Base-by-base conservation (phyloP, 2,329 filamentous ascomycete genomes). In the Diaporthe citriasiana region DNA sequence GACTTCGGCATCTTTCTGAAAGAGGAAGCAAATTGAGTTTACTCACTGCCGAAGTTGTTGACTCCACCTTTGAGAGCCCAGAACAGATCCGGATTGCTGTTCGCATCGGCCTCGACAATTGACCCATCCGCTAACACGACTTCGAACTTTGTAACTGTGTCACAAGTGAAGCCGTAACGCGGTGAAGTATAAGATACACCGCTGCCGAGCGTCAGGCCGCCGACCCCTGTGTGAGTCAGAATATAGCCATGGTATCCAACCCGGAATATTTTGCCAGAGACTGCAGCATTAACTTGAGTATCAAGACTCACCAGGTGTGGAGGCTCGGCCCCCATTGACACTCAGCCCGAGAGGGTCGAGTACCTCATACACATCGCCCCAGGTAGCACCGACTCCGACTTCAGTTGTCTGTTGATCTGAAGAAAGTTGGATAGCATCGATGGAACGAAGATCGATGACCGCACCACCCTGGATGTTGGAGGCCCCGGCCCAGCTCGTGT, bases 241-340 rank as follows among this genome's bases (percentile, higher is more conserved):
- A 53, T 30, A 30, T 6, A 53, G 50, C 17, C 50, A 53, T 17
- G 25, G 25, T 30, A 17, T 30, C 12, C 30, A 30, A 30, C 17
- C 12, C 12, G 50, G 50, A 13, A 53, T 5, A 53, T 17, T 53
- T 53, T 53, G 25, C 8, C 50, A 30, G 50, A 53, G 15, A 87
- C 83, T 5, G 79, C 78, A 0, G 79, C 78, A 0, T 82, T 79
- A 13, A 82, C 81, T 17, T 87, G 82, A 1, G 87, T 86, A 0
- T 83, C 81, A 25, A 72, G 27, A 76, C 56, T 68, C 51, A 59
- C 65, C 47, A 15, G 47, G 22, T 25, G 65, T 53, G 33, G 65
- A 10, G 71, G 70, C 76, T 35, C 76, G 65, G 25, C 75, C 76
- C 4, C 75, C 75, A 35, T 59, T 47, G 25, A 75, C 74, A n/a